phyloP scores from a whole-genome alignment of 2,329 filamentous ascomycete genomes.

The Cyphellophora europaea region DNA sequence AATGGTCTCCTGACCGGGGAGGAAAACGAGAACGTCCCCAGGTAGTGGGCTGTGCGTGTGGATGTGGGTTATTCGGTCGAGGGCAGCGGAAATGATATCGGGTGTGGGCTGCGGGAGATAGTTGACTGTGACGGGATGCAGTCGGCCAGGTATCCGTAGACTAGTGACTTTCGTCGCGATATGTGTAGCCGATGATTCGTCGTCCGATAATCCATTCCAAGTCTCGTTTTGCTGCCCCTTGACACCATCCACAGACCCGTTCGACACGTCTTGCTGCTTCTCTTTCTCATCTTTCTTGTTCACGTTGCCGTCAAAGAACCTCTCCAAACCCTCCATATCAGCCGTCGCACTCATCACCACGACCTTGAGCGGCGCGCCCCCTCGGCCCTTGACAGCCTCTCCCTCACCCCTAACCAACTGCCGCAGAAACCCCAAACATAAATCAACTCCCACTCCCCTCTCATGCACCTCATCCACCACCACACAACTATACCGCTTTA shows the following conservation, averaged over 20 bases:
- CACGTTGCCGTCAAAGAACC: constrained; percentile 56
- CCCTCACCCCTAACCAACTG: constrained; percentile 35
- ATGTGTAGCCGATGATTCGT: constrained; percentile 5
- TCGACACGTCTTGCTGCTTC: constrained; percentile 2
- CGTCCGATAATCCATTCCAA: constrained; percentile 6
- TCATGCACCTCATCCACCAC: constrained; percentile 97
- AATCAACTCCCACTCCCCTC: constrained; percentile 85
- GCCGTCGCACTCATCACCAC: constrained; percentile 96
- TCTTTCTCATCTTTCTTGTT: too few species aligned
- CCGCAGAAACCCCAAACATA: constrained; percentile 80
- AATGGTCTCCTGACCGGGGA: constrained; percentile 89
- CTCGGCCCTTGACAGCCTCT: constrained; percentile 46
- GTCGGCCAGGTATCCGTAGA: constrained; percentile 72
- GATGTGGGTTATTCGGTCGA: constrained; percentile 76
- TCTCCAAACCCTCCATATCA: constrained; percentile 67
- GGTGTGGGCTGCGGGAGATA: constrained; percentile 67
- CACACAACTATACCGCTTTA: constrained; percentile 79
- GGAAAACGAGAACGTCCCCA: constrained; percentile 84
- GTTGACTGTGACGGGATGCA: constrained; percentile 71
- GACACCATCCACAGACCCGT: neutral
- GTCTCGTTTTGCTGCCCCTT: neutral
- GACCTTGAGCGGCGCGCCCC: constrained; percentile 71
- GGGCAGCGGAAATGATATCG: constrained; percentile 71
- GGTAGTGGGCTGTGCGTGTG: constrained; percentile 84
- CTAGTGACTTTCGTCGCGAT: constrained; percentile 30